phyloP scores from a whole-genome alignment of 768 basidiomycete genomes.

The Suillus decipiens region DNA sequence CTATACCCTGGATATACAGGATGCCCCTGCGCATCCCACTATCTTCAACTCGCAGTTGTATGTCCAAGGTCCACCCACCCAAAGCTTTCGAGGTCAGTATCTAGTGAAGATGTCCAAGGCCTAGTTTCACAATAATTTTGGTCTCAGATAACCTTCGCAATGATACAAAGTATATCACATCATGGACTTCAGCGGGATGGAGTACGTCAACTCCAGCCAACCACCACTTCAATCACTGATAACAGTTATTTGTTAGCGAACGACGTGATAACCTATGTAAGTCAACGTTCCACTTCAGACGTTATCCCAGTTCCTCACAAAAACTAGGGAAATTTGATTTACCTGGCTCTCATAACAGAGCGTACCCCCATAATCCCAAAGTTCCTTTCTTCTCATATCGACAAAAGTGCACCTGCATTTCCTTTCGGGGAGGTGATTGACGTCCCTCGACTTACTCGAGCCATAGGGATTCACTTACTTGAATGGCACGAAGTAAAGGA shows the following conservation, averaged over 20 bases:
- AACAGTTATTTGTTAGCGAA: slow-evolving; percentile 48
- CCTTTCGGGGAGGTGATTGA: slow-evolving; percentile 62
- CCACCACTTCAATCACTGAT: background rate
- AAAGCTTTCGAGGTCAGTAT: slow-evolving; percentile 53
- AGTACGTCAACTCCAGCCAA: slow-evolving; percentile 41
- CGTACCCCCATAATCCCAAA: slow-evolving; percentile 58
- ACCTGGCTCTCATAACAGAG: slow-evolving; percentile 57
- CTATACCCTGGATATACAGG: background rate
- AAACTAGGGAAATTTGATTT: slow-evolving; percentile 56
- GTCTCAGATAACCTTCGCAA: slow-evolving; percentile 59
- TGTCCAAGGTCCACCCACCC: slow-evolving; percentile 52
- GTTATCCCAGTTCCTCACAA: slow-evolving; percentile 16
- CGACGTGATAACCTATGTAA: slow-evolving; percentile 74
- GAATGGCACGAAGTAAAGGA: slow-evolving; percentile 69
- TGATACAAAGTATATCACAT: slow-evolving; percentile 66
- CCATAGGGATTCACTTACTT: slow-evolving; percentile 49
- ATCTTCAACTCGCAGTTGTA: slow-evolving; percentile 11
- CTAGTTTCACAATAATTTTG: background rate
- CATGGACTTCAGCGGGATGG: slow-evolving; percentile 78
- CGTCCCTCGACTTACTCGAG: slow-evolving; percentile 48
- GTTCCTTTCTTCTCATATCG: slow-evolving; percentile 48
- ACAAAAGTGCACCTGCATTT: too few relatives aligned
- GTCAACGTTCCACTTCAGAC: slow-evolving; percentile 15
- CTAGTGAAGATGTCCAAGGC: background rate
- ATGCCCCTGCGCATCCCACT: background rate